Conservation (phyloP, 2,329 filamentous ascomycete genomes). For the Bipolaris victoriae region DNA sequence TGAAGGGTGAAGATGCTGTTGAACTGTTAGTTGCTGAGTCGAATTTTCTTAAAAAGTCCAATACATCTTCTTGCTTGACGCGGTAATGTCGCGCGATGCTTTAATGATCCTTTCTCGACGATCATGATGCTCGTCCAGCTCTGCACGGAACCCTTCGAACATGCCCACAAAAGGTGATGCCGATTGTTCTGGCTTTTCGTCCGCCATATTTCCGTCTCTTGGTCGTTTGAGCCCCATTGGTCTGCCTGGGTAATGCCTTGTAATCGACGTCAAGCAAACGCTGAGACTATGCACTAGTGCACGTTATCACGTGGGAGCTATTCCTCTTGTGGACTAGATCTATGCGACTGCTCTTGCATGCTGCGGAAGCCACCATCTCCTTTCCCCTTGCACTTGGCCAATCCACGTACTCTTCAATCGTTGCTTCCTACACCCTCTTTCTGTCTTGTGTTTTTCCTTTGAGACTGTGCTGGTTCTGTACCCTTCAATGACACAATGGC, state of each 20-base stretch:
- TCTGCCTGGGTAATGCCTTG: slow-evolving; percentile 14
- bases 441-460: not conserved
- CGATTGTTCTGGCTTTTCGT: slow-evolving; percentile 38
- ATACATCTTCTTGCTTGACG: slow-evolving; percentile 95
- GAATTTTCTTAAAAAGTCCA: slow-evolving; percentile 25
- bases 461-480: not conserved
- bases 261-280: slow-evolving; percentile 31
- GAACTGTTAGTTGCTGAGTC: slow-evolving; percentile 19
- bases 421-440: not conserved
- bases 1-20: slow-evolving; percentile 82
- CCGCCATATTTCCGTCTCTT: slow-evolving; percentile 46
- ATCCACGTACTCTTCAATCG: not conserved
- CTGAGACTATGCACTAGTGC: slow-evolving; percentile 24
- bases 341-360: slow-evolving; percentile 25
- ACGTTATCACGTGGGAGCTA: slow-evolving; percentile 32
- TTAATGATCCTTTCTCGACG: slow-evolving; percentile 89
- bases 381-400: slow-evolving; percentile 1
- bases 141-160: slow-evolving; percentile 84
- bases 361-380: slow-evolving; percentile 3
- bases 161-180: slow-evolving; percentile 64
- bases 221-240: slow-evolving; percentile 41
- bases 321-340: slow-evolving; percentile 23
- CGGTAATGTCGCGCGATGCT: slow-evolving; percentile 88
- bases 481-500: slow-evolving; percentile 24
- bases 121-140: slow-evolving; percentile 94